Evolutionary conservation across 495 filamentous ascomycete genomes (phyloP), one percentile per base, ranked within the genome.

Genomic region (Aspergillus ellipticus): DNA sequence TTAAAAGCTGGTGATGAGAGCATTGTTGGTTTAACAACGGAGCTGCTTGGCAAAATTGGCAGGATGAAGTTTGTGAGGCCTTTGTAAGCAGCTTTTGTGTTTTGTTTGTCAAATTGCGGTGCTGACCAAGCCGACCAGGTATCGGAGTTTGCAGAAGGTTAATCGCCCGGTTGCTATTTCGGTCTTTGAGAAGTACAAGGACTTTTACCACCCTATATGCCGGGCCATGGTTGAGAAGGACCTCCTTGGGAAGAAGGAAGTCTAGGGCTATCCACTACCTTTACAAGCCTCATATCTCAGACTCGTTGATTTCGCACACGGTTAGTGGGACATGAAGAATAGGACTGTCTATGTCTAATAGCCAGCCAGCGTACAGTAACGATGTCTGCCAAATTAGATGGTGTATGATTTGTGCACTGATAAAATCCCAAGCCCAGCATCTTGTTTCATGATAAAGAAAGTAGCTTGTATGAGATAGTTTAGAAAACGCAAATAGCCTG

Each of bases 31-130:
- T 83, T 85, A 0, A 82, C 90, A 0, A 85, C 85, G 6, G 84
- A 89, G 49, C 76, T 96, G 15, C 75, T 97, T 35, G 87, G 89
- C 4, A 79, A 78, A 15, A 90, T 96, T 57, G 93, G 93, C 4
- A 82, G 94, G 49, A 96, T 98, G 93, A 98, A 98, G 80, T 97
- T 93, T 69, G 91, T 96, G 51, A 80, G 91, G 56, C 89, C 92
- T 49, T 69, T 98, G 69, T 85, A 73, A 71, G 76, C 49, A 1
- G 29, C 17, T 41, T 21, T 42, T 48, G 17, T 49, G 7, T 17
- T 24, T n/a, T n/a, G n/a, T 7, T 13, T 28, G 28, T 26, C 10
- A 33, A 49, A 20, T n/a, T 19, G 26, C 4, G 42, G 16, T 17
- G 24, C 64, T 70, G 57, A 74, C 50, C 8, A 43, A 49, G 15